Evolutionary conservation across 2,329 filamentous ascomycete species (phyloP).

Genomic region (Chrysoporthe puriensis): DNA sequence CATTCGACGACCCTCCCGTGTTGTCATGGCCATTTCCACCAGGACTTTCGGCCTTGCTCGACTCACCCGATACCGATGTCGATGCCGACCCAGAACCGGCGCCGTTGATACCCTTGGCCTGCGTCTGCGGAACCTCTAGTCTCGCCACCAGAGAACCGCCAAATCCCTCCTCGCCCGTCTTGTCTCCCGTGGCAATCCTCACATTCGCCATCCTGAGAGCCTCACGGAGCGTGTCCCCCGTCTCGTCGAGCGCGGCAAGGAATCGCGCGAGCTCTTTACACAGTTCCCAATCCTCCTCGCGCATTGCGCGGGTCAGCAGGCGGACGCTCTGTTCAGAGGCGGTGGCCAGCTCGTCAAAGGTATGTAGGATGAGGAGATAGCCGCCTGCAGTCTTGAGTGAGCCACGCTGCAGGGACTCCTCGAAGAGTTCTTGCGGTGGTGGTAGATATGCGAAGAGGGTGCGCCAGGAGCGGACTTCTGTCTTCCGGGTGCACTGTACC

Average conservation of each 20-base stretch:
- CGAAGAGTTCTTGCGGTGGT: constrained; percentile 87
- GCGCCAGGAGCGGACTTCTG: constrained; percentile 91
- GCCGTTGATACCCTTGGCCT: constrained; percentile 26
- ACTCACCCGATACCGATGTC: constrained; percentile 12
- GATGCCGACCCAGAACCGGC: constrained; percentile 9
- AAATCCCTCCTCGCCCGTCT: constrained; percentile 39
- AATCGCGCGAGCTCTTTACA: constrained; percentile 96
- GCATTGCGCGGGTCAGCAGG: constrained; percentile 78
- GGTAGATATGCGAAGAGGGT: constrained; percentile 92
- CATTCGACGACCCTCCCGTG: constrained; percentile 10
- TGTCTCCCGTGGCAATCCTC: constrained; percentile 37
- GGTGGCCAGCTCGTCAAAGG: constrained; percentile 69
- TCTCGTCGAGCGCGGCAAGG: constrained; percentile 87
- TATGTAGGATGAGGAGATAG: constrained; percentile 93
- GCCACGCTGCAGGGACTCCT: constrained; percentile 83
- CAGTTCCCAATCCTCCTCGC: constrained; percentile 89
- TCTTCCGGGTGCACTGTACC: constrained; percentile 96
- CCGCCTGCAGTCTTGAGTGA: constrained; percentile 94
- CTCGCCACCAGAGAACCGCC: constrained; percentile 38
- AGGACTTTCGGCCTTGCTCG: constrained; percentile 21
- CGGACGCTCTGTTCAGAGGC: constrained; percentile 80
- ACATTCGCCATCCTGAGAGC: constrained; percentile 67
- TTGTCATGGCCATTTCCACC: constrained; percentile 12
- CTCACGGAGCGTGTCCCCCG: constrained; percentile 75
- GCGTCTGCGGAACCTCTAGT: constrained; percentile 36